phyloP scores from a whole-genome alignment of 768 basidiomycete species.

The Psilocybe cubensis region DNA sequence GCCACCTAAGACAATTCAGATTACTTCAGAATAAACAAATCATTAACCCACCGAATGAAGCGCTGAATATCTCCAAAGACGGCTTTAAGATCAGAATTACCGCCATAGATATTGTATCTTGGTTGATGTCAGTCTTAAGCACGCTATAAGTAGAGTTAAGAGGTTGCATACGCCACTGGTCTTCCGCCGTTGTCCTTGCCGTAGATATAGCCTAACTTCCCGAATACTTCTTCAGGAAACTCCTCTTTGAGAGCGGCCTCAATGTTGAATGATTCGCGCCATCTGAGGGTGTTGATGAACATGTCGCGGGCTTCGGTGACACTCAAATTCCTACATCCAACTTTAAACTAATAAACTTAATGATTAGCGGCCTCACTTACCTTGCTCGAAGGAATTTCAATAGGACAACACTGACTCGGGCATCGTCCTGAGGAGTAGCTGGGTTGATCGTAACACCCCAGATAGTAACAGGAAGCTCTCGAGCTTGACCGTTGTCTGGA shows the following conservation, averaged over 20 bases:
- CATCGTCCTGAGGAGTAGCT: slow-evolving; percentile 48
- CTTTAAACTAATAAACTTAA: neutral
- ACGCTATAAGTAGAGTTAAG: neutral
- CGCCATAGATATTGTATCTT: slow-evolving; percentile 84
- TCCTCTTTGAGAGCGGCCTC: slow-evolving; percentile 61
- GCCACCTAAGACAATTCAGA: slow-evolving; percentile 55
- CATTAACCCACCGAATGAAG: slow-evolving; percentile 63
- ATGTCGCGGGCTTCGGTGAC: slow-evolving; percentile 60
- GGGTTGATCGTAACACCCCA: slow-evolving; percentile 81
- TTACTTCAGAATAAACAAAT: slow-evolving; percentile 3
- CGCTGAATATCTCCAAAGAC: slow-evolving; percentile 79
- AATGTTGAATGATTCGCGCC: slow-evolving; percentile 70
- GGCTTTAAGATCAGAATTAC: slow-evolving; percentile 61
- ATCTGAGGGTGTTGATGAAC: slow-evolving; percentile 69
- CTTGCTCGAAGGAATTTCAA: slow-evolving; percentile 85
- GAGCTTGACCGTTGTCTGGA: slow-evolving; percentile 57
- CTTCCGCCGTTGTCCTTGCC: slow-evolving; percentile 74
- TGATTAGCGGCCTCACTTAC: slow-evolving; percentile 33
- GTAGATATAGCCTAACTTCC: slow-evolving; percentile 61
- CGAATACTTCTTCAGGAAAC: slow-evolving; percentile 67
- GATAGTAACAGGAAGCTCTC: slow-evolving; percentile 53
- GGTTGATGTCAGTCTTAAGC: neutral
- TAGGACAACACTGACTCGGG: slow-evolving; percentile 72
- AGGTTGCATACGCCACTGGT: slow-evolving; percentile 66
- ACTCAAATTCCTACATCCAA: slow-evolving; percentile 49